Evolutionary conservation across 2,329 filamentous ascomycete genomes (phyloP).

Genomic region (Fusarium napiforme): DNA sequence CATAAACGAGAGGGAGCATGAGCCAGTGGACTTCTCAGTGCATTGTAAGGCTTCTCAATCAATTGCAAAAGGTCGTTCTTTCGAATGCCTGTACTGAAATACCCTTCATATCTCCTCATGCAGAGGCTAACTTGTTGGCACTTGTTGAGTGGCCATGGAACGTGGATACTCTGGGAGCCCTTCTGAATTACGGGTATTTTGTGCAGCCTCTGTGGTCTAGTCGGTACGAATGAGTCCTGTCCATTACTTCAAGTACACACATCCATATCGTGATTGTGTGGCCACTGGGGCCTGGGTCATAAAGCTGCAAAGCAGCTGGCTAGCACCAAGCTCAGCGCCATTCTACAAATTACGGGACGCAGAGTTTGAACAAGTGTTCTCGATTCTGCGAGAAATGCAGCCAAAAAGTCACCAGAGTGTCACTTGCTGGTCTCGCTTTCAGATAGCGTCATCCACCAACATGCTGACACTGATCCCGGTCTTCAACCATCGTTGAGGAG

Average conservation of each 20-base stretch:
- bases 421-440: not conserved
- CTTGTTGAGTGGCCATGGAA: not conserved
- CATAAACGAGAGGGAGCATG: slow-evolving; percentile 1
- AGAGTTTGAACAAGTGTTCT: not conserved
- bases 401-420: not conserved
- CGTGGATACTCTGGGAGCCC: not conserved
- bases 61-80: not conserved
- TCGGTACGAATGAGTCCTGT: not conserved
- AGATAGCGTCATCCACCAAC: not conserved
- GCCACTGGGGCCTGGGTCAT: not conserved
- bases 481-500: not conserved
- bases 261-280: not conserved
- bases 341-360: not conserved
- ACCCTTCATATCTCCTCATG: not conserved
- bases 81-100: not conserved
- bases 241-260: not conserved
- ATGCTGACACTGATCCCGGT: not conserved
- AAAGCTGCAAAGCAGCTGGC: not conserved
- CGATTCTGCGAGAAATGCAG: not conserved
- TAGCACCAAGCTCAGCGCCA: not conserved
- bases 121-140: not conserved
- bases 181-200: too few relatives aligned
- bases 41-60: not conserved
- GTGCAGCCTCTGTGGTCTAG: not conserved
- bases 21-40: slow-evolving; percentile 5